Evolutionary conservation across 75 land plant species (phyloP), one percentile per base, ranked within the genome.

Genomic region (Selaginella moellendorffii): DNA sequence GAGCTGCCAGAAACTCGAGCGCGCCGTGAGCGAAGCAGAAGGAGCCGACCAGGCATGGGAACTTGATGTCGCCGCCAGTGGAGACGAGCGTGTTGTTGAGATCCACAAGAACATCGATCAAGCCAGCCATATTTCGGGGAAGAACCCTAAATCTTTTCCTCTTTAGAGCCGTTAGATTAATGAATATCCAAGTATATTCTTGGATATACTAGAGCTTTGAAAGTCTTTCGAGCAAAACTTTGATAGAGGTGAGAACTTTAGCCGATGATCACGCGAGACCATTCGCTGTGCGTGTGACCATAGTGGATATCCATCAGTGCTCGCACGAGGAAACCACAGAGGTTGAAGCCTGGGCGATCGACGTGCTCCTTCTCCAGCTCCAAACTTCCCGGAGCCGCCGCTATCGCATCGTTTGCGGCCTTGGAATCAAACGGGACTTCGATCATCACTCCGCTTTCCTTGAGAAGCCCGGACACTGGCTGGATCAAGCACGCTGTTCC

Each of bases 401-500:
- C 28, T 9, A 65, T 27, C 74, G 69, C 65, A 0, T 71, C 24
- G 19, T 27, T 19, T 19, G 69, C 74, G 24, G 74, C 74, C 8
- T 71, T 62, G 30, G 21, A 26, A 0, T 66, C 52, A 51, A 71
- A 71, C 26, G 74, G 74, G 27, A 71, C 23, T 14, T 31, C 28
- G 18, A 71, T 65, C 69, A 54, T 65, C n/a, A 29, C 54, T 2
- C 28, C 30, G 21, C 65, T 61, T n/a, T 71, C 29, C 31, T 66
- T 66, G 19, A 71, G 52, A n/a, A 71, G 52, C 24, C 69, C 74
- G 59, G 51, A 31, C 0, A 71, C 29, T 24, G 74, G 74, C 54
- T 71, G 74, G 20, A 71, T 66, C 63, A 66, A 52, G 52, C 74
- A 71, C 27, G 74, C 74, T 30, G 74, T 71, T 52, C 74, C 74